Evolutionary conservation across 192 early-diverging fungal genomes (phyloP).

Genomic region (Phycomyces nitens): DNA sequence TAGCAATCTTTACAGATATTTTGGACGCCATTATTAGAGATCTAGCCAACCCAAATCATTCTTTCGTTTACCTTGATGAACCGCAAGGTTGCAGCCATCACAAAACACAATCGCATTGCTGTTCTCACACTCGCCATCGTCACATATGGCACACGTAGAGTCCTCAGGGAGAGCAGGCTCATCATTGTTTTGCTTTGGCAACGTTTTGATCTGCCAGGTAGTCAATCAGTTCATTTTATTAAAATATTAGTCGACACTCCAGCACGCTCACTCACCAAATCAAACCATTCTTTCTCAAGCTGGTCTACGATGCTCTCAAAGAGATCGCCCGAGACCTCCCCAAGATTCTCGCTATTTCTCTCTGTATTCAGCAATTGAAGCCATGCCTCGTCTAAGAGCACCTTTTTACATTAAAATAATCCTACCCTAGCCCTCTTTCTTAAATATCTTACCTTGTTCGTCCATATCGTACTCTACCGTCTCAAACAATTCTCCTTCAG

Average conservation of each 20-base stretch:
- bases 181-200: constrained; percentile 62
- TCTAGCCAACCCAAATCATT: background rate
- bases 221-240: background rate
- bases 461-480: constrained; percentile 97
- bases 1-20: constrained; percentile 79
- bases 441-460: constrained; percentile 68
- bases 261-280: constrained; percentile 54
- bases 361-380: constrained; percentile 64
- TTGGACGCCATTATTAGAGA: background rate
- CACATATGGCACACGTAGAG: constrained; percentile 89
- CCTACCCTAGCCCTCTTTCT: background rate
- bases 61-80: constrained; percentile 80
- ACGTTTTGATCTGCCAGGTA: constrained; percentile 63
- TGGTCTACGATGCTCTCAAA: constrained; percentile 89
- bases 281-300: constrained; percentile 97
- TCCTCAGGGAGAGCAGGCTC: constrained; percentile 71
- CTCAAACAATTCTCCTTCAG: constrained; percentile 54
- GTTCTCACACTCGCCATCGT: constrained; percentile 99
- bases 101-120: constrained; percentile 99
- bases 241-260: background rate
- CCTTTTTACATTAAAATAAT: background rate
- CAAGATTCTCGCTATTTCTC: constrained; percentile 48
- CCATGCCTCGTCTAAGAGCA: constrained; percentile 69
- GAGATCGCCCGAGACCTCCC: constrained; percentile 50
- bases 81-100: constrained; percentile 98